Evolutionary conservation across 2,329 filamentous ascomycete genomes (phyloP), one percentile per base, ranked within the genome.

Genomic region (Myrmaecium sp.): DNA sequence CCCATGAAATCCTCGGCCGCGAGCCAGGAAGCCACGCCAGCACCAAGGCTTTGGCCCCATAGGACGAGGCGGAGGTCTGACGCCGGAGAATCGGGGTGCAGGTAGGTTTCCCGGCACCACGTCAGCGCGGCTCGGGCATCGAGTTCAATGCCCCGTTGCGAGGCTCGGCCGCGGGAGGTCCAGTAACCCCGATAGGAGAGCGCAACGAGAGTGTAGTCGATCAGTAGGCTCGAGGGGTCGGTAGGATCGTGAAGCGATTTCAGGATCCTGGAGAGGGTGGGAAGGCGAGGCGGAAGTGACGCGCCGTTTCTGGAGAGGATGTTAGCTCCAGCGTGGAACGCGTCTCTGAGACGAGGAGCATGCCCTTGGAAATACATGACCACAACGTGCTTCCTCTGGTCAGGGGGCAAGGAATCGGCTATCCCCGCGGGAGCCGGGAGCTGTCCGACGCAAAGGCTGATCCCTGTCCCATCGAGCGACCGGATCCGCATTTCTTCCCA

Each of bases 41-140:
- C 67, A 1, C 80, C 79, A 28, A 84, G 70, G 35, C 74, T 81
- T 46, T 84, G 78, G 0, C 78, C 78, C 77, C 78, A 84, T 7
- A 84, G 50, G 1, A 82, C 41, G 1, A 80, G 33, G 6, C 36
- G 18, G 14, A 40, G 20, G 38, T 41, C 19, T 11, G 5, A n/a
- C 37, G 64, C 57, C 10, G 4, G 18, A n/a, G 7, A 7, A n/a
- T 7, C 5, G 14, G 51, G 34, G 11, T 37, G 26, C 2, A 31
- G 23, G 22, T 60, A 55, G 1, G 40, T 49, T 11, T 61, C 41
- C 4, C 56, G 54, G 14, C 76, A 60, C 74, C 74, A 81, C 6
- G 54, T 38, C 13, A 79, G 43, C 5, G 73, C 66, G 1, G 77
- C 74, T 30, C 64, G 57, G 1, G 74, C 66, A 45, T 86, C 79